Evolutionary conservation across 345 rosid genomes (phyloP), one percentile per base, ranked within the genome.

Genomic region (Erodium maritimum): DNA sequence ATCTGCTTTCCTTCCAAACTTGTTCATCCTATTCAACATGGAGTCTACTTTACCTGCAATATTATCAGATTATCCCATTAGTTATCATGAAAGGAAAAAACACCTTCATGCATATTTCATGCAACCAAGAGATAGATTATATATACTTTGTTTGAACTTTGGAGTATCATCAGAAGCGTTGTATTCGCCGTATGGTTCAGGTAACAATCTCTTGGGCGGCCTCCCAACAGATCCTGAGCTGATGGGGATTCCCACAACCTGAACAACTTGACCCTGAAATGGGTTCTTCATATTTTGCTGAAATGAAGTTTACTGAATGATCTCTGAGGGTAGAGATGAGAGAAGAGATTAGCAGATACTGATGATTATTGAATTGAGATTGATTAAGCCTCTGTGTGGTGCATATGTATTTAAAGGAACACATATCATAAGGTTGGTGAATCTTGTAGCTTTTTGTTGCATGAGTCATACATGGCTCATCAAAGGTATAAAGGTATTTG

Each of bases 1-100:
- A 50, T 75, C 69, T 1, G 59, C 73, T 62, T 71, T 69, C 61
- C 45, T 80, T 23, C 73, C 73, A 4, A 63, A 29, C 65, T 46
- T 75, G 50, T 62, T 75, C 57, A 76, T 69, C 37, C 67, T 68
- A 21, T 65, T 60, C 16, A 67, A 67, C 56, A 61, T 37, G 4
- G 71, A 50, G 48, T 68, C 71, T 1, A 45, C 54, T 65, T 19
- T 69, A 21, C 16, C 70, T 75, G 65, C 57, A n/a, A n/a, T n/a
- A n/a, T n/a, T 29, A 29, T 29, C 34, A 29, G 34, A 29, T 29
- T 29, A 29, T 29, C 5, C 8, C 8, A 8, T 29, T 29, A 29
- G 34, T 29, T 8, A 29, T 29, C 8, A n/a, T 29, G 34, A 29
- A 8, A 29, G 34, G 8, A 29, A 29, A 8, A 29, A 3, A 29